phyloP scores from a whole-genome alignment of 2,329 filamentous ascomycete species.

The Bipolaris gigantea region DNA sequence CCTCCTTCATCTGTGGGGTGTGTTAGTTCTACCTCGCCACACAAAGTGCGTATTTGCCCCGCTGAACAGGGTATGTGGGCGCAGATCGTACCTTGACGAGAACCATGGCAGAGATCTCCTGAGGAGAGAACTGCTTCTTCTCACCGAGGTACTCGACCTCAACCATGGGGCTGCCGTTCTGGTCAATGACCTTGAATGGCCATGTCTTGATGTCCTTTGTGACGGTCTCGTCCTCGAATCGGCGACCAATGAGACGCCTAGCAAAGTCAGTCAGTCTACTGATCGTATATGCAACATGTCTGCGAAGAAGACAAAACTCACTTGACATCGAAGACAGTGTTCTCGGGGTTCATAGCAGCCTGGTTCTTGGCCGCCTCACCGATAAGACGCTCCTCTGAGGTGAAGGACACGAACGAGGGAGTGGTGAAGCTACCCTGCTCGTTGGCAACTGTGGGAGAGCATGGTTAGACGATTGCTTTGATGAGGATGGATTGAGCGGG shows the following conservation, averaged over 20 bases:
- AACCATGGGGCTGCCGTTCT: slow-evolving; percentile 84
- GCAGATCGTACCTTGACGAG: slow-evolving; percentile 76
- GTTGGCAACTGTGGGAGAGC: slow-evolving; percentile 73
- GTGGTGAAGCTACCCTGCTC: slow-evolving; percentile 99
- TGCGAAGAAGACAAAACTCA: slow-evolving; percentile 54
- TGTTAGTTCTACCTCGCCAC: slow-evolving; percentile 22
- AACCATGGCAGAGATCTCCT: slow-evolving; percentile 99
- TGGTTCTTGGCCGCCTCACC: slow-evolving; percentile 99
- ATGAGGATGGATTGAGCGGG: slow-evolving; percentile 9
- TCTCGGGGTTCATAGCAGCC: slow-evolving; percentile 97
- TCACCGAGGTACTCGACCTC: slow-evolving; percentile 95
- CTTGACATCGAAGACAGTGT: slow-evolving; percentile 99
- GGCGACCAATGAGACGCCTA: slow-evolving; percentile 95
- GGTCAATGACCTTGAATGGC: slow-evolving; percentile 98
- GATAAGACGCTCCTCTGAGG: slow-evolving; percentile 96
- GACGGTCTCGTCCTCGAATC: slow-evolving; percentile 92
- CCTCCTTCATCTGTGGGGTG: slow-evolving; percentile 86
- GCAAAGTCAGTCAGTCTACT: slow-evolving; percentile 41
- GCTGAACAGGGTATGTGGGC: not conserved
- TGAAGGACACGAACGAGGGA: slow-evolving; percentile 98
- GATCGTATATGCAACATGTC: not conserved
- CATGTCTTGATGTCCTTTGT: slow-evolving; percentile 99
- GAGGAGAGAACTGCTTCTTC: slow-evolving; percentile 93
- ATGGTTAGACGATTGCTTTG: slow-evolving; percentile 24
- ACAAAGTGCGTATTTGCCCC: not conserved